Base-by-base conservation (phyloP, 2,329 filamentous ascomycete species). In the Scedosporium aurantiacum region DNA sequence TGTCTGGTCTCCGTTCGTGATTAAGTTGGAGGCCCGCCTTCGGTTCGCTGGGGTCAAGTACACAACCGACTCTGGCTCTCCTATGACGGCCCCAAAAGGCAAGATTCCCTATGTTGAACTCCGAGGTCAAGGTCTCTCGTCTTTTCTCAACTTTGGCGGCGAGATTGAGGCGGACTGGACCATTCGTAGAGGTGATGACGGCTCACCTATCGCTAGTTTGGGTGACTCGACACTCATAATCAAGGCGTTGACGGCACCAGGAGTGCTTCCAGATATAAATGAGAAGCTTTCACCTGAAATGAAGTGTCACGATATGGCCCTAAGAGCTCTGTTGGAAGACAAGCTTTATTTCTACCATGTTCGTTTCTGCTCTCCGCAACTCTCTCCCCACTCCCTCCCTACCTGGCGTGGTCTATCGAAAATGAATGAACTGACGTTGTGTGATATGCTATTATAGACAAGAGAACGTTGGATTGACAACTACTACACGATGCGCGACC, bases 1-100 rank as follows among this genome's bases (percentile, higher is more conserved):
- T 66, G 75, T 78, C 58, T 85, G 81, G 81, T 86, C 83, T 0
- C 83, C 84, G 8, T 87, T 84, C 65, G 82, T 84, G 60, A 80
- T 72, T 54, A 87, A 87, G 68, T 73, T 87, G 59, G 85, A 88
- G 67, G 76, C 82, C 18, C 82, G 83, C 14, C 74, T 87, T 5
- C 83, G 84, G 14, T 77, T 85, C 64, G 75, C 76, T 1, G 68
- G 70, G 1, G 58, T 84, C 2, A 45, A 69, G 0, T 87, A 87
- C 69, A 66, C 64, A 16, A 67, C 70, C 4, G 77, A 72, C 2
- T 64, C 64, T 2, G 83, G 83, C 1, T 79, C 79, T 0, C 68
- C 75, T 0, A 67, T 65, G 47, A 68, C 71, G 0, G 79, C 75
- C 0, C 84, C 85, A 0, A 77, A 74, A 58, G 82, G 82, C 47